phyloP scores from a whole-genome alignment of 2,329 filamentous ascomycete genomes.

The Cladophialophora psammophila region DNA sequence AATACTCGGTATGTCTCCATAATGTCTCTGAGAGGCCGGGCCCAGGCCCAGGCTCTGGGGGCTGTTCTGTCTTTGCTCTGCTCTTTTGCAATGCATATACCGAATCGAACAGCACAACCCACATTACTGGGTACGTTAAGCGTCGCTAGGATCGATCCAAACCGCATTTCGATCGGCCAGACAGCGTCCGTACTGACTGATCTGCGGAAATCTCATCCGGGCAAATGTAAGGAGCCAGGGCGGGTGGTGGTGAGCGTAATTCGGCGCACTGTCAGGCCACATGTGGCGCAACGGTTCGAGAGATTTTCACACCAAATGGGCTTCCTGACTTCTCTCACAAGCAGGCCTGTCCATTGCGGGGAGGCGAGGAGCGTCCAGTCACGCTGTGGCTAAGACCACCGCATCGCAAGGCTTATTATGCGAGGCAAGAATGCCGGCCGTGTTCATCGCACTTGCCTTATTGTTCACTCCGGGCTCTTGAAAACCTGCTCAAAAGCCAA shows the following conservation, averaged over 20 bases:
- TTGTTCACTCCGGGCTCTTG: constrained; percentile 2
- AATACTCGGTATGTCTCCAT: not conserved
- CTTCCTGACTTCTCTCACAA: not conserved
- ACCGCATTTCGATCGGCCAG: not conserved
- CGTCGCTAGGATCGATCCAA: not conserved
- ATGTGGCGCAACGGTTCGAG: constrained; percentile 1
- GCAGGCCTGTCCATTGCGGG: constrained; percentile 1
- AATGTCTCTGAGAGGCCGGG: not conserved
- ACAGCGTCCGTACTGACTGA: not conserved
- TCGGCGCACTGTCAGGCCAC: constrained; percentile 3
- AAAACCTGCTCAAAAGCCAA: constrained; percentile 11
- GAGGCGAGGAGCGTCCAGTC: not conserved
- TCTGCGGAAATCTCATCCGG: not conserved
- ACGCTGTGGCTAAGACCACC: constrained; percentile 8
- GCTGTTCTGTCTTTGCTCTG: not conserved
- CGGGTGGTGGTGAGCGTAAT: constrained; percentile 2
- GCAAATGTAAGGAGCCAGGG: not conserved
- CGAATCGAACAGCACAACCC: not conserved
- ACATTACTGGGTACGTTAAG: too few species aligned
- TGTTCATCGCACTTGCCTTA: not conserved
- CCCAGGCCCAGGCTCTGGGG: not conserved
- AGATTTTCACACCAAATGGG: constrained; percentile 3
- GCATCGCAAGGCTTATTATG: constrained; percentile 1
- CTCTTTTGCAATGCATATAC: not conserved
- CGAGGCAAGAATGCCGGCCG: not conserved